Evolutionary conservation across 2,329 filamentous ascomycete species (phyloP).

Genomic region (Hypoxylon rubiginosum): DNA sequence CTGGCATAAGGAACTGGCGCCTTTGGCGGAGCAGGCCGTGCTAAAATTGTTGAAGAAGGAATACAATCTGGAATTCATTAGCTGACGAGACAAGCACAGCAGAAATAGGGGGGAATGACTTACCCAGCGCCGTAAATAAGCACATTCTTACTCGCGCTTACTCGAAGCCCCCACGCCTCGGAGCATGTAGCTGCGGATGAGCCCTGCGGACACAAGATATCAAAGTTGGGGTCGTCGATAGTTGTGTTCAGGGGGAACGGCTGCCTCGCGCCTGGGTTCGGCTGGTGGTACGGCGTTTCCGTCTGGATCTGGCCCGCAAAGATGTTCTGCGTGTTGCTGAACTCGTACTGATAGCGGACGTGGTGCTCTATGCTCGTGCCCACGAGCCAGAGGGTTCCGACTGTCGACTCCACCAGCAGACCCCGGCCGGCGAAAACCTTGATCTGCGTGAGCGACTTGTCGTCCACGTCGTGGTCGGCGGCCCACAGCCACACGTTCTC

Average conservation of each 20-base stretch:
- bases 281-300: conserved; percentile 80
- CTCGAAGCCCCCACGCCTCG: conserved; percentile 75
- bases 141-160: conserved; percentile 68
- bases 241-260: conserved; percentile 65
- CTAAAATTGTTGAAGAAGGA: conserved; percentile 77
- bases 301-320: conserved; percentile 76
- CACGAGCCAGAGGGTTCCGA: conserved; percentile 70
- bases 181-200: conserved; percentile 58
- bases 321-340: conserved; percentile 70
- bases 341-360: conserved; percentile 77
- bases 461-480: conserved; percentile 66
- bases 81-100: neutral
- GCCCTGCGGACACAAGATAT: conserved; percentile 55
- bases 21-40: conserved; percentile 60
- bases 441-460: conserved; percentile 58
- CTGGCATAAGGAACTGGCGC: conserved; percentile 61
- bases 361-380: conserved; percentile 76
- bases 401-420: conserved; percentile 60
- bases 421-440: conserved; percentile 65
- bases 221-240: conserved; percentile 68
- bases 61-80: conserved; percentile 62
- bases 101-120: conserved; percentile 22
- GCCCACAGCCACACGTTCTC: conserved; percentile 62
- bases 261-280: conserved; percentile 69
- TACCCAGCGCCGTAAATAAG: conserved; percentile 72